Base-by-base conservation (phyloP, 805 yeast genomes). In the Cyberlindnera bimundalis region DNA sequence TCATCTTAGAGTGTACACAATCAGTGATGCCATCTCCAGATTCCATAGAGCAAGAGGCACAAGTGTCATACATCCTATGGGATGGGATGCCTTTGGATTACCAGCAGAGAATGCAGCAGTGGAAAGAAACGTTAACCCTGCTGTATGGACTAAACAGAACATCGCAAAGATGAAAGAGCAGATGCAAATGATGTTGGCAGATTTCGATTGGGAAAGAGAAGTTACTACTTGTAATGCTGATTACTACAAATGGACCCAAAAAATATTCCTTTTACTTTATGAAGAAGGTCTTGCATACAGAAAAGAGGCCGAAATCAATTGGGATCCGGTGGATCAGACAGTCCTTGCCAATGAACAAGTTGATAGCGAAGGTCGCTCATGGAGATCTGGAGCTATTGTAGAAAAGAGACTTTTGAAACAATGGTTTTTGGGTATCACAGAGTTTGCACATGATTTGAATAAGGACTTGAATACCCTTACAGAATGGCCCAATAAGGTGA, bases 21-120 rank as follows among this genome's bases (percentile, higher is more conserved):
- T 93, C 23, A 79, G 90, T 52, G 99, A 93, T 61, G 83, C 80
- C 2, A 58, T 93, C 29, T 74, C 95, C 2, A 68, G 98, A 49
- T 91, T 76, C 60, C 76, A 86, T 49, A 69, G 93, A 48, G 73
- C 86, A 64, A 76, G 74, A 37, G 96, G 96, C 1, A 74, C 71
- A 51, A 66, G 79, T 28, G 96, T 91, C 12, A 70, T 91, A 2
- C 96, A 93, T 58, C 97, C 98, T 0, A 90, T 93, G 95, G 99
- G 99, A 0, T 93, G 97, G 97, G 99, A 93, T 68, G 96, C 98
- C 0, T 93, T 93, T 70, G 99, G 99, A 1, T 68, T 93, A 20
- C 99, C 99, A 0, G 99, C 99, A 1, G 99, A 93, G 60, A 93
- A 93, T 61, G 99, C 99, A 0, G 99, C 99, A 0, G 81, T 88